A percentile compares a stretch with the other conserved stretches of the same genome.
These are phyloP conservation scores for Aspergillus cavernicola DNA, from an alignment of 495 filamentous ascomycete species.

Conservation along the genomic window DNA sequence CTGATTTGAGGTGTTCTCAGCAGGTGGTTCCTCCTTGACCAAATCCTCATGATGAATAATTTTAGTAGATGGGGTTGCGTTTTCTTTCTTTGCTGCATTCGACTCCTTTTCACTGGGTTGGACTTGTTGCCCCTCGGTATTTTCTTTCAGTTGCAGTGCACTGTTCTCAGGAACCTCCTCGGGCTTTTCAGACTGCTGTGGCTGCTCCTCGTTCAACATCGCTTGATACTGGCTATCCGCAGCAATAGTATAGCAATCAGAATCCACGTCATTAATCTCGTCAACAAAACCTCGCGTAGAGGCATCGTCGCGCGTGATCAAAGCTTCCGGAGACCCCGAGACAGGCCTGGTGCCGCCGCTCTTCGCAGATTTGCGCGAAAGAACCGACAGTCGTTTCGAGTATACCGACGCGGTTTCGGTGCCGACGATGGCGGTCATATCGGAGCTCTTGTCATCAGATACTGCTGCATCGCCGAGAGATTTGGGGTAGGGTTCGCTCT, in stretches of 20 bases:
- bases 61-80: background rate
- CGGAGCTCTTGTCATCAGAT: conserved; percentile 33
- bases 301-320: conserved; percentile 22
- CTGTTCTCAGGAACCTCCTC: background rate
- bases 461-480: conserved; percentile 19
- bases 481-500: conserved; percentile 10
- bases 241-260: conserved; percentile 21
- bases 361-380: conserved; percentile 20
- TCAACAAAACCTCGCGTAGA: conserved; percentile 26
- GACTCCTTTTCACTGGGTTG: background rate
- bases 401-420: conserved; percentile 31
- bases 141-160: background rate
- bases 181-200: background rate
- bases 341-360: conserved; percentile 1
- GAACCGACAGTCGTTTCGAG: conserved; percentile 30
- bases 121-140: background rate
- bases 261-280: conserved; percentile 19
- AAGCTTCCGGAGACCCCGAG: conserved; percentile 27
- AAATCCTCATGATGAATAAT: no score
- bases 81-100: no score
- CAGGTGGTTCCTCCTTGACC: background rate
- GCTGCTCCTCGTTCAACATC: conserved; percentile 1
- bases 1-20: background rate
- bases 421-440: conserved; percentile 34
- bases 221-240: conserved; percentile 4